These are phyloP conservation scores for Fusarium hainanense DNA, from an alignment of 2,329 filamentous ascomycete species.

Conservation along the genomic window DNA sequence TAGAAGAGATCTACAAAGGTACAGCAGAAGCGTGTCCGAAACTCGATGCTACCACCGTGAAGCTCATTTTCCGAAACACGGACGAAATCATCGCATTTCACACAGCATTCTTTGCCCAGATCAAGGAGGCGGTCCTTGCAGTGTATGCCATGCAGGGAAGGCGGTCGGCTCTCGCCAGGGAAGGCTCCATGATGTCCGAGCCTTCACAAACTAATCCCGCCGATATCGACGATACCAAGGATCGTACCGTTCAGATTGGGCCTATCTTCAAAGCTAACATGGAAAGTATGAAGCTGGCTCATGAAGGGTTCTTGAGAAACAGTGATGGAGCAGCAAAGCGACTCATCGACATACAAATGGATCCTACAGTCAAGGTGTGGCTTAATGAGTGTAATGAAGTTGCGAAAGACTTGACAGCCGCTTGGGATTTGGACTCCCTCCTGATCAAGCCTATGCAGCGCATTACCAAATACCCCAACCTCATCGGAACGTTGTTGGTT, in stretches of 20 bases:
- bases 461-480: constrained; percentile 90
- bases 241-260: constrained; percentile 64
- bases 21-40: constrained; percentile 85
- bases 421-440: constrained; percentile 96
- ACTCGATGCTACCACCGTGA: constrained; percentile 85
- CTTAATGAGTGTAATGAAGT: constrained; percentile 92
- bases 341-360: constrained; percentile 71
- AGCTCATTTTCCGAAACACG: constrained; percentile 91
- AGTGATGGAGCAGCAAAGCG: constrained; percentile 71
- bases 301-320: constrained; percentile 72
- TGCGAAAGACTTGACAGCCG: constrained; percentile 89
- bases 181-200: constrained; percentile 56
- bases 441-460: constrained; percentile 97
- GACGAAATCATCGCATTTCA: constrained; percentile 92
- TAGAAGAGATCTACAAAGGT: constrained; percentile 97
- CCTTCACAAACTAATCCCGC: constrained; percentile 52
- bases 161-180: constrained; percentile 55
- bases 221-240: constrained; percentile 63
- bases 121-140: constrained; percentile 82
- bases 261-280: constrained; percentile 67
- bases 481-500: constrained; percentile 83
- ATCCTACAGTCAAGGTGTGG: constrained; percentile 80
- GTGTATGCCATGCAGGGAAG: constrained; percentile 76
- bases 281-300: constrained; percentile 68
- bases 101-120: constrained; percentile 77